These are phyloP conservation scores for Auriscalpium orientale DNA, from an alignment of 768 basidiomycete genomes.

Conservation along the genomic window DNA sequence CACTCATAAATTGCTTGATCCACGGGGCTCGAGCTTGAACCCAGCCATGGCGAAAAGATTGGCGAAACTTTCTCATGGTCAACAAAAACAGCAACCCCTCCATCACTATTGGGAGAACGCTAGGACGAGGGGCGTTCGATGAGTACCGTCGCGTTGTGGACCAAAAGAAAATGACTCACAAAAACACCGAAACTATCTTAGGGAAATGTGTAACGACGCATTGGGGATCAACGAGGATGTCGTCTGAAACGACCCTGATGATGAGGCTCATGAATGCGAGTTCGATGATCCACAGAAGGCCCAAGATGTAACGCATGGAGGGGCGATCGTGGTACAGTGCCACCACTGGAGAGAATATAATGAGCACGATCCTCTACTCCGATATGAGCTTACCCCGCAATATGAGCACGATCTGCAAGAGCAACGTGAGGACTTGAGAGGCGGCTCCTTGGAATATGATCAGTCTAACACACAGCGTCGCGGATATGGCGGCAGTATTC, in stretches of 20 bases:
- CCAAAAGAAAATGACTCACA: neutral
- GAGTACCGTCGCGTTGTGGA: neutral
- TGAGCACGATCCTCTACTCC: neutral
- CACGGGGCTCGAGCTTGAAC: neutral
- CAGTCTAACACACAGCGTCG: neutral
- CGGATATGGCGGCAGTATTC: neutral
- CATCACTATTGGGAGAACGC: neutral
- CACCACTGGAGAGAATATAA: neutral
- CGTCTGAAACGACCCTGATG: neutral
- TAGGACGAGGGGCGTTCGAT: neutral
- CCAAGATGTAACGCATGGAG: neutral
- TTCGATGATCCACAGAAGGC: neutral
- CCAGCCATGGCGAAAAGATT: neutral
- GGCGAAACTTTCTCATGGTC: neutral
- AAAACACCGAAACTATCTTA: neutral
- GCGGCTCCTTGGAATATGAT: neutral
- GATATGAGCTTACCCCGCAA: neutral
- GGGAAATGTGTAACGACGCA: neutral
- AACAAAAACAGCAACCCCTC: neutral
- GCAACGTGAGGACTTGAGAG: neutral
- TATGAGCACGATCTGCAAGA: neutral
- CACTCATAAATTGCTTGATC: neutral
- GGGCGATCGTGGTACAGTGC: neutral
- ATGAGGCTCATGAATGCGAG: neutral
- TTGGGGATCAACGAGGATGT: neutral